Evolutionary conservation across 306 rosid species (phyloP).

Genomic region (Cicer chorassanicum): DNA sequence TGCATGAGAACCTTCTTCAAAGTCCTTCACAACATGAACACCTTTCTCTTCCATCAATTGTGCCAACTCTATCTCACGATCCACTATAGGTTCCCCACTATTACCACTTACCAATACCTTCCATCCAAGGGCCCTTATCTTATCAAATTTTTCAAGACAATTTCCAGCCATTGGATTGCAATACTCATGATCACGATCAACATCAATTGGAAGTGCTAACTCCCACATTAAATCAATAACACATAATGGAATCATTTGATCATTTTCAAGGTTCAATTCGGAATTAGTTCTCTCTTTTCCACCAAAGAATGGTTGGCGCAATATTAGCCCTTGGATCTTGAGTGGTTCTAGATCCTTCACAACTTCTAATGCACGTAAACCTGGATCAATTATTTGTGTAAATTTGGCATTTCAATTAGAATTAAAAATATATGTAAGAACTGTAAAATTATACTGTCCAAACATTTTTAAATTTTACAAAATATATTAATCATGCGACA

Average conservation of each 20-base stretch:
- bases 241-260: slow-evolving; percentile 9
- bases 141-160: slow-evolving; percentile 1
- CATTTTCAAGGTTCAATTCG: slow-evolving; percentile 46
- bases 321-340: slow-evolving; percentile 55
- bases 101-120: slow-evolving; percentile 48
- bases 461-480: too few species aligned
- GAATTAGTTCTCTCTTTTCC: slow-evolving; percentile 53
- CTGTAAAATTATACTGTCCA: too few species aligned
- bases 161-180: slow-evolving; percentile 50
- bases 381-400: slow-evolving; percentile 6
- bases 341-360: neutral
- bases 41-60: slow-evolving; percentile 48
- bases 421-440: too few species aligned
- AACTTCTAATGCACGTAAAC: slow-evolving; percentile 45
- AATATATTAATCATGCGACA: too few species aligned
- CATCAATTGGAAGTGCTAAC: slow-evolving; percentile 54
- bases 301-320: slow-evolving; percentile 60
- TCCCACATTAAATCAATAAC: slow-evolving; percentile 51
- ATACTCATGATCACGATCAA: slow-evolving; percentile 61
- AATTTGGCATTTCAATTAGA: too few species aligned
- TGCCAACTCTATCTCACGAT: slow-evolving; percentile 53
- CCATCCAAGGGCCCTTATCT: slow-evolving; percentile 48
- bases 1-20: slow-evolving; percentile 58
- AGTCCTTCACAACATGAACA: slow-evolving; percentile 43
- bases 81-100: slow-evolving; percentile 61